Conservation (phyloP, 768 basidiomycete genomes). For the Lactarius hengduanensis region DNA sequence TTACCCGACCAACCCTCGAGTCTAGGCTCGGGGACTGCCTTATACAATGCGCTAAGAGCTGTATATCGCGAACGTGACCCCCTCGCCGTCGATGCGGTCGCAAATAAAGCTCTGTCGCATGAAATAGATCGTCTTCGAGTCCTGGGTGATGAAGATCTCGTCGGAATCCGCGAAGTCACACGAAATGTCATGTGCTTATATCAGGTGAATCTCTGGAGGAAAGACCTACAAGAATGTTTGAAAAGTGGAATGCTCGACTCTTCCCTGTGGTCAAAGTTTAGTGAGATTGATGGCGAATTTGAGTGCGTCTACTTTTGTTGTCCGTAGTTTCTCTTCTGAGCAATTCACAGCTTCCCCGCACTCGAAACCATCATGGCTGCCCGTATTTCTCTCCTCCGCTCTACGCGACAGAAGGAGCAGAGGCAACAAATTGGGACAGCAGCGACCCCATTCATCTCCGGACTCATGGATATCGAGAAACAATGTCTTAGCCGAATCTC, state of each 20-base stretch:
- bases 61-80: constrained; percentile 76
- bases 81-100: constrained; percentile 44
- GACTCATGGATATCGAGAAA: constrained; percentile 61
- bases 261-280: constrained; percentile 44
- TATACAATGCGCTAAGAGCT: constrained; percentile 80
- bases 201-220: constrained; percentile 70
- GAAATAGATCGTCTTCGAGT: constrained; percentile 64
- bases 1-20: constrained; percentile 60
- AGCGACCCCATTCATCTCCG: constrained; percentile 49
- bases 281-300: constrained; percentile 52
- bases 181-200: constrained; percentile 78
- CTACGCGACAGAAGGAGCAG: constrained; percentile 65
- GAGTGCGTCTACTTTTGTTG: constrained; percentile 49
- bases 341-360: constrained; percentile 58
- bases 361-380: constrained; percentile 80
- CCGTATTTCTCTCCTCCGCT: constrained; percentile 76
- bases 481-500: constrained; percentile 70
- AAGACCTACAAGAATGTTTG: constrained; percentile 38
- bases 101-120: constrained; percentile 50
- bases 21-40: constrained; percentile 49
- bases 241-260: constrained; percentile 37
- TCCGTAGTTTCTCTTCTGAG: constrained; percentile 22
- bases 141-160: constrained; percentile 77
- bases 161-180: constrained; percentile 65
- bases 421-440: constrained; percentile 75